phyloP scores from a whole-genome alignment of 305 asterid genomes.

The Fraxinus ornus region DNA sequence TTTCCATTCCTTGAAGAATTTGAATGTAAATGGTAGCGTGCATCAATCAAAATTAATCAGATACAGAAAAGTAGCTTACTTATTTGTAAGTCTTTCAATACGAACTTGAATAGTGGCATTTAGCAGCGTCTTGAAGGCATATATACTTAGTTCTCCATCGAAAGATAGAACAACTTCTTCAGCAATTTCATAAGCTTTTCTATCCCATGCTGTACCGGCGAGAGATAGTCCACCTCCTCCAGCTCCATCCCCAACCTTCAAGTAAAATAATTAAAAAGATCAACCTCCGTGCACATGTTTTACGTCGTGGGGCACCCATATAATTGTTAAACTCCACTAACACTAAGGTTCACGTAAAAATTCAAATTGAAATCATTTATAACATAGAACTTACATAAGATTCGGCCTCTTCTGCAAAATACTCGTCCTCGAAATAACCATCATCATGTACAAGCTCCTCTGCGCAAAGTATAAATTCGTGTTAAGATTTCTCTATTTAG shows the following conservation, averaged over 20 bases:
- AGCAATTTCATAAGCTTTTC: conserved; percentile 60
- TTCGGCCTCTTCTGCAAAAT: conserved; percentile 66
- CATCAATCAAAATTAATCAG: not conserved
- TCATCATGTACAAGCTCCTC: conserved; percentile 47
- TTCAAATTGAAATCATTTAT: not conserved
- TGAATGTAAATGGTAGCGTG: not conserved
- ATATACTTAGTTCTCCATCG: conserved; percentile 72
- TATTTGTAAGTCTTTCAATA: conserved; percentile 76
- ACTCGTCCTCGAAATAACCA: conserved; percentile 54
- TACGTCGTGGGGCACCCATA: not conserved
- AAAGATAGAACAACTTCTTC: conserved; percentile 73
- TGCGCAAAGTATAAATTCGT: conserved; percentile 23
- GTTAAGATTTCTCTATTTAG: not conserved
- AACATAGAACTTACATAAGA: conserved; percentile 41
- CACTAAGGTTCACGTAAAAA: not conserved
- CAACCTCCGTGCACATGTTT: not conserved
- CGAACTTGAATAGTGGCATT: conserved; percentile 78
- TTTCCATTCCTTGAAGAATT: not conserved
- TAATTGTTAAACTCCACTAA: not conserved
- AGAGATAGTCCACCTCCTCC: conserved; percentile 88
- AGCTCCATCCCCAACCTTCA: conserved; percentile 82
- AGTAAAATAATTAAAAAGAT: not conserved
- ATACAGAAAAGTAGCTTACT: conserved; percentile 44
- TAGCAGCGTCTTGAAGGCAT: conserved; percentile 71
- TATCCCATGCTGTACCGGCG: conserved; percentile 81